A percentile compares a stretch with the other conserved stretches of the same genome.
phyloP scores from a whole-genome alignment of 805 yeast species.

The Kodamaea laetipori region DNA sequence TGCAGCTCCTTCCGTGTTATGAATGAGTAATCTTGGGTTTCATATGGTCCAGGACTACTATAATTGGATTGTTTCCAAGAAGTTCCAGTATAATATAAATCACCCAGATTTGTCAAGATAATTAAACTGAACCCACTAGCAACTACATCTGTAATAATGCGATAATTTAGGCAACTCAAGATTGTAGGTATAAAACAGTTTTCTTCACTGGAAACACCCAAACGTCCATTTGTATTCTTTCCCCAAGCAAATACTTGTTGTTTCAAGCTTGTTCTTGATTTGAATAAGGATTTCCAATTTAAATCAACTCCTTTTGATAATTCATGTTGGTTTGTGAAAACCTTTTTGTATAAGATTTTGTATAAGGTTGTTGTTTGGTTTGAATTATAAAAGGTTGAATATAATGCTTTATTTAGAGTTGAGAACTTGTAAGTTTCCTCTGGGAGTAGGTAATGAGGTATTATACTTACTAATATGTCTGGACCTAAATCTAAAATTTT shows the following conservation, averaged over 20 bases:
- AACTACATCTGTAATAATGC: conserved; percentile 47
- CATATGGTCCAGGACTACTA: conserved; percentile 33
- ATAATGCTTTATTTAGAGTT: conserved; percentile 26
- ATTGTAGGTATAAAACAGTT: conserved; percentile 35
- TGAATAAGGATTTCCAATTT: conserved; percentile 55
- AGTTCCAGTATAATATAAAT: conserved; percentile 55
- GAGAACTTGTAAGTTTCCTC: conserved; percentile 45
- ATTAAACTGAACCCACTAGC: conserved; percentile 70
- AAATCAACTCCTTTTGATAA: conserved; percentile 25
- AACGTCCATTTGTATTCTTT: conserved; percentile 40
- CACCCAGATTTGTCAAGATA: conserved; percentile 56
- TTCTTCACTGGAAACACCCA: conserved; percentile 43
- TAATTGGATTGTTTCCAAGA: conserved; percentile 23
- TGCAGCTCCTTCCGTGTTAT: too few relatives aligned
- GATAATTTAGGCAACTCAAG: conserved; percentile 36
- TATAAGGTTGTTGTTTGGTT: conserved; percentile 29
- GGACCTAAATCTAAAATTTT: conserved; percentile 32
- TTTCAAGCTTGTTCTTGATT: conserved; percentile 31
- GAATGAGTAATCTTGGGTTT: conserved; percentile 17
- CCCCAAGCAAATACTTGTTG: conserved; percentile 58
- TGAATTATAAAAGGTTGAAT: conserved; percentile 33
- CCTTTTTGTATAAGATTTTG: conserved; percentile 45
- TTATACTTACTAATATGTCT: conserved; percentile 40
- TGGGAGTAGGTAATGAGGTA: conserved; percentile 35
- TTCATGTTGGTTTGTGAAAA: conserved; percentile 43